Evolutionary conservation across 495 filamentous ascomycete species (phyloP).

Genomic region (Penicillium daleae): DNA sequence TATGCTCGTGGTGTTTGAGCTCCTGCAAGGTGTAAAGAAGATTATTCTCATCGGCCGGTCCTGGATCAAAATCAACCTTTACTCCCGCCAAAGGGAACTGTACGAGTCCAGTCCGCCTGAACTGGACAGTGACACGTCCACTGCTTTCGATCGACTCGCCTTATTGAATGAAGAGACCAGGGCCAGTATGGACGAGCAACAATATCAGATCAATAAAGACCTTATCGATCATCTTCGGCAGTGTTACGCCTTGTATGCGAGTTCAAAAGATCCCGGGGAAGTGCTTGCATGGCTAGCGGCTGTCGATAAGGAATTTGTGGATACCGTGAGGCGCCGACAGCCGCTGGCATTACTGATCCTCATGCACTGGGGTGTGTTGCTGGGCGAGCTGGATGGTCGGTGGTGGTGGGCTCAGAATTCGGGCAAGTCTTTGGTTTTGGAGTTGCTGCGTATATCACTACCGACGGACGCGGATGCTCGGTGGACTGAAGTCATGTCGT

Average conservation of each 20-base stretch:
- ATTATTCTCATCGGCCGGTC: conserved; percentile 37
- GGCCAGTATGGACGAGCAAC: conserved; percentile 24
- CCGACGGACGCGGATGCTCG: conserved; percentile 24
- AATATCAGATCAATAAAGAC: conserved; percentile 37
- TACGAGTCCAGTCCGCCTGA: conserved; percentile 14
- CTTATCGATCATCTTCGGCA: conserved; percentile 35
- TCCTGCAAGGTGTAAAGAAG: conserved; percentile 43
- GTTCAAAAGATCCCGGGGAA: conserved; percentile 31
- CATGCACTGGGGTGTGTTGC: conserved; percentile 44
- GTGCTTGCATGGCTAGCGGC: conserved; percentile 43
- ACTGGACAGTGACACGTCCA: conserved; percentile 31
- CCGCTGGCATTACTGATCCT: conserved; percentile 40
- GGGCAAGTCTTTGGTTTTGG: conserved; percentile 36
- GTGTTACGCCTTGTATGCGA: conserved; percentile 32
- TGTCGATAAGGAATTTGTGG: conserved; percentile 42
- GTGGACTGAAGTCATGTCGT: conserved; percentile 33
- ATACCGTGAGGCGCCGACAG: conserved; percentile 34
- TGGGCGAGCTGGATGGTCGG: conserved; percentile 38
- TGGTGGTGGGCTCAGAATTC: conserved; percentile 46
- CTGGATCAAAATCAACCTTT: conserved; percentile 38
- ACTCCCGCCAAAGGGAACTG: conserved; percentile 26
- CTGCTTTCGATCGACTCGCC: conserved; percentile 32
- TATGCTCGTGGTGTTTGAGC: conserved; percentile 40
- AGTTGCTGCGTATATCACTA: conserved; percentile 29
- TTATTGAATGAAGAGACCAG: conserved; percentile 32